Evolutionary conservation across 1,284 basidiomycete species (phyloP), one percentile per base, ranked within the genome.

Genomic region (Sanghuangporus baumii): DNA sequence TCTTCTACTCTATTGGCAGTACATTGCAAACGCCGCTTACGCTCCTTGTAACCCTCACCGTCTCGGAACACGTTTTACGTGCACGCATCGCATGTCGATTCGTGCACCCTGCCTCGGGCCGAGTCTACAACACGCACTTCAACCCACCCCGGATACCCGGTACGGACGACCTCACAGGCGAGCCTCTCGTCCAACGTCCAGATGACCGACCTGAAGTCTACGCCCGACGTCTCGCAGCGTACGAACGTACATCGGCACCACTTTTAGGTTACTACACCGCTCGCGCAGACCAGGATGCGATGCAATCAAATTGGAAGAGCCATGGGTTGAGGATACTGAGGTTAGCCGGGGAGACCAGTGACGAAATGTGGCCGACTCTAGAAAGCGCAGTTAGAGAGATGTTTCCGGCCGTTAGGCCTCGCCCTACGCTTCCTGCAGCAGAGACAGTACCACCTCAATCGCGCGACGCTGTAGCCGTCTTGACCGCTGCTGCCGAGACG

Each of bases 51-150:
- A 94, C 97, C 73, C 81, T 99, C 51, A 89, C 96, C 69, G 95
- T 99, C 12, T 87, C 95, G 0, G 95, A 98, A 72, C 80, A 89
- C 50, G 84, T 96, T 59, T 97, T 99, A 72, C 81, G 98, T 62
- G 81, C 86, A 62, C 87, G 96, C 48, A 98, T 98, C 71, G 87
- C 91, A 41, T 93, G 95, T 68, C 89, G 96, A 59, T 98, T 93
- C 93, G 87, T 98, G 4, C 96, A 99, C 74, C 81, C 93, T 1
- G 86, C 93, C 1, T 96, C 93, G 0, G 97, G 97, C 4, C 83
- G 97, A 20, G 90, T 98, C 14, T 99, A 99, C 80, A 97, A 96
- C 74, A 83, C 88, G 71, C 86, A 89, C 14, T 94, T 92, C 77
- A 98, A 96, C 74, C 91, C 86, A 23, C 97, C 97, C 16, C 91